A percentile compares a stretch with the other conserved stretches of the same genome.
Evolutionary conservation across 2,329 filamentous ascomycete species (phyloP).

Genomic region (Keithomyces neogunnii): DNA sequence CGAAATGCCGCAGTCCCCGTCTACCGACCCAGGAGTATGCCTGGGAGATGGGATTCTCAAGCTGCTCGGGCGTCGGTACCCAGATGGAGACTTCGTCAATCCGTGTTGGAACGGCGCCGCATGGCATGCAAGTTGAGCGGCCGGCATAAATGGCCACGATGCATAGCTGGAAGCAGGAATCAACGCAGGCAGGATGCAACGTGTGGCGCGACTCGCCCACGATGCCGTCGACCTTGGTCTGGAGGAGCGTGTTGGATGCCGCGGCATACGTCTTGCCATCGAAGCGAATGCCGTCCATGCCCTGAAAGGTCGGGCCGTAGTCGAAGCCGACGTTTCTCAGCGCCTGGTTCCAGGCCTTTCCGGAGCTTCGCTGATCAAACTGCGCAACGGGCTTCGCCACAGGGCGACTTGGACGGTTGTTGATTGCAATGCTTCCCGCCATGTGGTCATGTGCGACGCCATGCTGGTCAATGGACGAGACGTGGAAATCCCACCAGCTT

Average conservation of each 20-base stretch:
- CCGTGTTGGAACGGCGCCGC: constrained; percentile 21
- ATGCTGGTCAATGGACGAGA: constrained; percentile 13
- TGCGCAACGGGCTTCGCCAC: background rate
- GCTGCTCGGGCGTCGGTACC: constrained; percentile 8
- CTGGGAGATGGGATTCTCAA: background rate
- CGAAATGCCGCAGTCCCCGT: background rate
- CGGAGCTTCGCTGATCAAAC: constrained; percentile 13
- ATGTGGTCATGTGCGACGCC: background rate
- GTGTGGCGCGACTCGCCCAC: constrained; percentile 27
- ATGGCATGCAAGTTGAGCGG: constrained; percentile 17
- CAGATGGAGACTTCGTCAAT: constrained; percentile 18
- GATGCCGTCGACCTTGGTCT: background rate
- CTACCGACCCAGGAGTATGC: background rate
- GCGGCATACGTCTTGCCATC: constrained; percentile 17
- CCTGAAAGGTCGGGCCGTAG: constrained; percentile 30
- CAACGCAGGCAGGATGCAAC: constrained; percentile 31
- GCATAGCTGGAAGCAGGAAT: constrained; percentile 25
- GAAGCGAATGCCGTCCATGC: constrained; percentile 19
- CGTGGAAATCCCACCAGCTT: constrained; percentile 21
- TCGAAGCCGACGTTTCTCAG: constrained; percentile 27
- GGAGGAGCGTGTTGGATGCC: background rate
- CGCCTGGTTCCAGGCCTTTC: constrained; percentile 18
- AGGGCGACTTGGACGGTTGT: background rate
- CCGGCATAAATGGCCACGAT: constrained; percentile 22
- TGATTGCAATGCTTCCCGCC: background rate